phyloP scores from a whole-genome alignment of 225 moss, liverwort and hornwort genomes.

The Anthoceros angustus region DNA sequence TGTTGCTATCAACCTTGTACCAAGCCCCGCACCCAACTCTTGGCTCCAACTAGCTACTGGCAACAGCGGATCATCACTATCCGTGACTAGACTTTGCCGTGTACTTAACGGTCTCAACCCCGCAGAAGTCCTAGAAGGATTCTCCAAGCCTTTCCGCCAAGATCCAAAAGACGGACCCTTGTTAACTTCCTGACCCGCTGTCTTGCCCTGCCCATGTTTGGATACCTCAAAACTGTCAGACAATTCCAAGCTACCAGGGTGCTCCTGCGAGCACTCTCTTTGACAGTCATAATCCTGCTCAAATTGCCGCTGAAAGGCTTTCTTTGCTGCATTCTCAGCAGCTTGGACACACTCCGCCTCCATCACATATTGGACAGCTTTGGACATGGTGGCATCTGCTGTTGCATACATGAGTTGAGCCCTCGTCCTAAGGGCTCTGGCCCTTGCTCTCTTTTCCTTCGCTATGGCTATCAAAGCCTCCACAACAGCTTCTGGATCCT shows the following conservation, averaged over 20 bases:
- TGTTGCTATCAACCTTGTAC: constrained; percentile 67
- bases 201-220: constrained; percentile 2
- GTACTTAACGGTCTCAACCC: constrained; percentile 9
- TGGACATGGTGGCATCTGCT: constrained; percentile 2
- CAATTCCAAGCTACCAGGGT: constrained; percentile 10
- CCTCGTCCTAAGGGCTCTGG: not conserved
- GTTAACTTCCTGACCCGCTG: constrained; percentile 14
- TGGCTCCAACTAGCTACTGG: constrained; percentile 99
- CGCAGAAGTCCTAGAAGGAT: not conserved
- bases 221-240: constrained; percentile 11
- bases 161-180: constrained; percentile 61
- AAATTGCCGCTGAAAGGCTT: not conserved
- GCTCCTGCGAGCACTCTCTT: constrained; percentile 3
- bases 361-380: not conserved
- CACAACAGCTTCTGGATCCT: not conserved
- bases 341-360: not conserved
- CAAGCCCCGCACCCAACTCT: constrained; percentile 93
- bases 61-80: constrained; percentile 90
- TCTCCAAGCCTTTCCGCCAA: constrained; percentile 67
- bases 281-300: not conserved
- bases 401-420: constrained; percentile 2
- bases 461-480: not conserved
- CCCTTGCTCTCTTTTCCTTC: not conserved
- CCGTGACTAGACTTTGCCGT: constrained; percentile 31
- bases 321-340: constrained; percentile 1